Evolutionary conservation across 805 yeast species (phyloP), one percentile per base, ranked within the genome.

Genomic region (Candida sakaeoensis): DNA sequence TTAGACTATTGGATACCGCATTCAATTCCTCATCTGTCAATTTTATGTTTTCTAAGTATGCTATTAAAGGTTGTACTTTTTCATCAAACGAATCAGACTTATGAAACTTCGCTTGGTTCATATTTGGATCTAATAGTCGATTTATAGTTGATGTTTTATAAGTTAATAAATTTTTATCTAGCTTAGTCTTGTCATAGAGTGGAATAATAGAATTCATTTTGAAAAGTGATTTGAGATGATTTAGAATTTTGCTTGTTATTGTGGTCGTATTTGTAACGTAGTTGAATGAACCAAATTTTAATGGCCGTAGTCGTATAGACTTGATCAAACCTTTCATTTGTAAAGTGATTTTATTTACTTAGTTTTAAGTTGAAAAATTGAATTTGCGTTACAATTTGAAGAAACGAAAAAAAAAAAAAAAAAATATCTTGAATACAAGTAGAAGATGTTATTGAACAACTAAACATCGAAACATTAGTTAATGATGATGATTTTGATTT

Each of bases 1-100:
- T 34, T 10, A 41, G 17, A 10, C 44, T 38, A 19, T 33, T 26
- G 3, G 44, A 26, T 13, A 41, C 33, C 6, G 28, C 23, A 8
- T 13, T 3, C 14, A 41, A 14, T 18, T 41, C 44, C 4, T 5
- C n/a, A 5, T n/a, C 8, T n/a, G 29, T 25, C 3, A 41, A 32
- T 33, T 21, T 17, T 3, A 36, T 15, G n/a, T 28, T 18, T 23
- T 23, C 35, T 8, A 41, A 31, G 18, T 30, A 40, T 21, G 30
- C 18, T 12, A 25, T 16, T 12, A 41, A 17, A 7, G 44, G 44
- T 26, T 37, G 13, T 12, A 32, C 4, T 21, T 38, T 31, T 22
- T 33, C 17, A 16, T 19, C 23, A 30, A 18, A 30, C 4, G 4
- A 4, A 8, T 28, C 31, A 28, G 13, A 8, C 14, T 18, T 5